Evolutionary conservation across 73 alveolate genomes (phyloP).

Genomic region (Tetrahymena malaccensis): DNA sequence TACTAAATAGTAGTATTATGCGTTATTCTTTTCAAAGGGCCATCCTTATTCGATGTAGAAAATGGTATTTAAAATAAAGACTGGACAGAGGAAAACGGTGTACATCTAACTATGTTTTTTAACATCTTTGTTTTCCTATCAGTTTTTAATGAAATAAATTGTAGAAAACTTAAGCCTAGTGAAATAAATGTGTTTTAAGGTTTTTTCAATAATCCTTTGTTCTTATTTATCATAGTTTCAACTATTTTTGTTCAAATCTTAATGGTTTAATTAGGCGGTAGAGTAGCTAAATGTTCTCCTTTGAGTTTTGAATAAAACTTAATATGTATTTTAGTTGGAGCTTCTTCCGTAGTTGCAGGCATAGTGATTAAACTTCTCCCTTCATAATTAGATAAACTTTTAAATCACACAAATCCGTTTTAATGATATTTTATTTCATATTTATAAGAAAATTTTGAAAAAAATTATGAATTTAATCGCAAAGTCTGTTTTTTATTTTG

Average conservation of each 20-base stretch:
- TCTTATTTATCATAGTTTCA: constrained; percentile 54
- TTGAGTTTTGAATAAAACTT: constrained; percentile 56
- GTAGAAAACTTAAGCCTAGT: constrained; percentile 64
- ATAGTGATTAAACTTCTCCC: constrained; percentile 43
- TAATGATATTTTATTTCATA: not conserved
- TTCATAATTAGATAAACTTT: not conserved
- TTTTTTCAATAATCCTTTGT: constrained; percentile 69
- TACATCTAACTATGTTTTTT: constrained; percentile 74
- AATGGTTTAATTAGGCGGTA: constrained; percentile 70
- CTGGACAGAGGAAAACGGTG: constrained; percentile 40
- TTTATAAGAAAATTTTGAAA: too few relatives aligned
- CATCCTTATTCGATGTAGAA: constrained; percentile 53
- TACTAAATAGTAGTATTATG: constrained; percentile 57
- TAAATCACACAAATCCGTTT: not conserved
- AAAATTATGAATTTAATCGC: too few relatives aligned
- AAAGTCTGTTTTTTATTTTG: too few relatives aligned
- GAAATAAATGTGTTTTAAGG: constrained; percentile 84
- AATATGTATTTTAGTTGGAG: constrained; percentile 60
- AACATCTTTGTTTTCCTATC: constrained; percentile 79
- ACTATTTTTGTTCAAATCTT: constrained; percentile 67
- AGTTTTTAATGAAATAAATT: constrained; percentile 85
- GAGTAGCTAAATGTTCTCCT: constrained; percentile 69
- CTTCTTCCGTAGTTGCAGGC: constrained; percentile 48
- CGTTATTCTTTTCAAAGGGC: constrained; percentile 60
- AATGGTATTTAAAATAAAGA: constrained; percentile 55